Percentiles rank a stretch among this genome's conserved stretches.
Conservation (phyloP, 2,329 filamentous ascomycete genomes). For the Aspergillus eucalypticola region DNA sequence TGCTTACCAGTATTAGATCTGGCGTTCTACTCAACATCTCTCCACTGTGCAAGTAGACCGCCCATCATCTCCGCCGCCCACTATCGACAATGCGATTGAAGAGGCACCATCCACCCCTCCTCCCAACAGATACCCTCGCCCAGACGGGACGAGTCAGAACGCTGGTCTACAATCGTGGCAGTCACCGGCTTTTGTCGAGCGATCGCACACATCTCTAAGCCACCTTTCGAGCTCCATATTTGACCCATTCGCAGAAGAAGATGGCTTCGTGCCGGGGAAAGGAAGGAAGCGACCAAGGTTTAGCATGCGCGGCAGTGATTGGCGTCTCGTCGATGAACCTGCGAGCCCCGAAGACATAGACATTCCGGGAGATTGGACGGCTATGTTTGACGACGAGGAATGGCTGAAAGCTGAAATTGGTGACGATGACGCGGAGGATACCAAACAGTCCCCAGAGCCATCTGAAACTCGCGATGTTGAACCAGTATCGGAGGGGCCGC, state of each 20-base stretch:
- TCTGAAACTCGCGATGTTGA: conserved; percentile 1
- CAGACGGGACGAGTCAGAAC: conserved; percentile 2
- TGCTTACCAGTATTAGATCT: conserved; percentile 27
- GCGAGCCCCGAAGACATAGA: conserved; percentile 64
- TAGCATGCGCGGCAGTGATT: conserved; percentile 65
- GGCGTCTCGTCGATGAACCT: conserved; percentile 73
- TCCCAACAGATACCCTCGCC: conserved; percentile 23
- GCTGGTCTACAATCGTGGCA: conserved; percentile 59
- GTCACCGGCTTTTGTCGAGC: conserved; percentile 79
- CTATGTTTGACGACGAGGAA: conserved; percentile 28
- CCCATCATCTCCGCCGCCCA: conserved; percentile 30
- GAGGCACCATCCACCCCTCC: conserved; percentile 27
- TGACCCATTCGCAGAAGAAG: conserved; percentile 68
- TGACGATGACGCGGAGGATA: conserved; percentile 13
- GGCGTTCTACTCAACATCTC: conserved; percentile 24
- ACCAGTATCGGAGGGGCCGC: not conserved
- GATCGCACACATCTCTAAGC: conserved; percentile 68
- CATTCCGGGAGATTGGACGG: conserved; percentile 28
- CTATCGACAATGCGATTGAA: conserved; percentile 20
- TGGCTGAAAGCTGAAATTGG: conserved; percentile 12
- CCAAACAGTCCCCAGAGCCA: conserved; percentile 13
- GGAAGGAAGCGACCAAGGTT: conserved; percentile 71
- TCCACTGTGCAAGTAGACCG: conserved; percentile 55
- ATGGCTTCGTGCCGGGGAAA: conserved; percentile 60
- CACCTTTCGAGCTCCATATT: conserved; percentile 64